Percentiles rank a stretch among this genome's conserved stretches.
Conservation (phyloP, 2,329 filamentous ascomycete genomes). For the Colletotrichum sp. region DNA sequence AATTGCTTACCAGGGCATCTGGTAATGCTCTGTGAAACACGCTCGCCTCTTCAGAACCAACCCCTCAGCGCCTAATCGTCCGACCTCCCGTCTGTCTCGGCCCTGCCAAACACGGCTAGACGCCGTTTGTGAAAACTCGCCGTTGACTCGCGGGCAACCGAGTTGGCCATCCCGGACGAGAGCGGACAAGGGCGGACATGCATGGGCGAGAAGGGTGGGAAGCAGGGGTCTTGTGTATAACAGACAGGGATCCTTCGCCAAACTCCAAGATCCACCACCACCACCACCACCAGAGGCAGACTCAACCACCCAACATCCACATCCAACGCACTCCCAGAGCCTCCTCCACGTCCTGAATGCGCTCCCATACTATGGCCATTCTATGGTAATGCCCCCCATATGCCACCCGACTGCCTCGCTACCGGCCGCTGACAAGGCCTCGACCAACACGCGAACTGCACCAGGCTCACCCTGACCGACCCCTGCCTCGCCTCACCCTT, state of each 20-base stretch:
- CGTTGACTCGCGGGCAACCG: constrained; percentile 1
- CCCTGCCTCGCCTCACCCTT: background rate
- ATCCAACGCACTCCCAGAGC: background rate
- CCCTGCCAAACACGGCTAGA: constrained; percentile 17
- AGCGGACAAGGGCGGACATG: background rate
- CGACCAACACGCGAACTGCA: constrained; percentile 7
- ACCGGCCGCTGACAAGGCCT: constrained; percentile 3
- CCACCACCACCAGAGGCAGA: background rate
- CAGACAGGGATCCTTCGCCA: background rate
- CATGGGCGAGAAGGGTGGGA: background rate
- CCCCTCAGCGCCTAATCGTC: constrained; percentile 14
- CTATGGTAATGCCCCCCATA: background rate
- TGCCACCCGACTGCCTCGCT: background rate
- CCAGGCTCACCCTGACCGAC: background rate
- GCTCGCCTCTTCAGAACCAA: constrained; percentile 1
- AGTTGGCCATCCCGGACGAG: background rate
- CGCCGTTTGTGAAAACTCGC: constrained; percentile 1
- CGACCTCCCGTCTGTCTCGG: constrained; percentile 13
- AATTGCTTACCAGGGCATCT: constrained; percentile 12
- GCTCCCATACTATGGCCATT: background rate
- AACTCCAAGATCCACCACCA: constrained; percentile 5
- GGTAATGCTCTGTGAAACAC: constrained; percentile 15
- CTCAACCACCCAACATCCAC: background rate
- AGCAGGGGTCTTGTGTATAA: background rate
- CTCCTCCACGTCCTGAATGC: background rate